Evolutionary conservation across 495 filamentous ascomycete species (phyloP), one percentile per base, ranked within the genome.

Genomic region (Penicillium verhagenii): DNA sequence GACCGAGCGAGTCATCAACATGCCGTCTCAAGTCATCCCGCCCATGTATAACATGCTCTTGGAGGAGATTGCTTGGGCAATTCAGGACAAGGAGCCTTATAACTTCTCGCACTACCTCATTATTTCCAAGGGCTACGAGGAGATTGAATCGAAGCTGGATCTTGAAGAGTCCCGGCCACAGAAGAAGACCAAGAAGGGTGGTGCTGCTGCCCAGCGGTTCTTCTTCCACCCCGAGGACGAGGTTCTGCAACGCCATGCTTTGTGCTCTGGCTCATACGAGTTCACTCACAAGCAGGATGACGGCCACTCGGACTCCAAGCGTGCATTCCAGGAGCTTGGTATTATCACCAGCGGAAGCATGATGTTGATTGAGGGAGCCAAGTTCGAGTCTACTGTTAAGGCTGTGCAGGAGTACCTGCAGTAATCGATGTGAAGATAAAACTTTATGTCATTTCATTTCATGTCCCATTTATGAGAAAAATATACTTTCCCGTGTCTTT

Each of bases 161-260:
- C 75, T 81, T 52, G 82, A 86, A 56, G 85, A 87, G 19, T 65
- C 72, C 10, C 86, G 86, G 44, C 81, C 84, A 18, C 84, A 83
- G 68, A 92, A 92, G 79, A 91, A 91, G 70, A 87, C 84, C 71
- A 89, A 89, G 70, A 84, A 84, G 69, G 74, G 78, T 11, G 67
- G 73, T 67, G 75, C 70, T 57, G 54, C 63, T 42, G 59, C 50
- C 59, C 76, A 75, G 52, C 78, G 79, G 35, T 92, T 92, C 73
- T 96, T 91, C 71, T 99, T 97, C 76, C 95, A 99, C 69, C 90
- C 94, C 2, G 95, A 99, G 71, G 95, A 99, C 65, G 94, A 99
- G 76, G 82, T 92, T 50, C 69, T 97, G 56, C 83, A 93, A 61
- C 81, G 82, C 55, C 79, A 91, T 71, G 87, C 89, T 11, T 50